Evolutionary conservation across 805 yeast species (phyloP).

Genomic region (Yamadazyma akitaensis): DNA sequence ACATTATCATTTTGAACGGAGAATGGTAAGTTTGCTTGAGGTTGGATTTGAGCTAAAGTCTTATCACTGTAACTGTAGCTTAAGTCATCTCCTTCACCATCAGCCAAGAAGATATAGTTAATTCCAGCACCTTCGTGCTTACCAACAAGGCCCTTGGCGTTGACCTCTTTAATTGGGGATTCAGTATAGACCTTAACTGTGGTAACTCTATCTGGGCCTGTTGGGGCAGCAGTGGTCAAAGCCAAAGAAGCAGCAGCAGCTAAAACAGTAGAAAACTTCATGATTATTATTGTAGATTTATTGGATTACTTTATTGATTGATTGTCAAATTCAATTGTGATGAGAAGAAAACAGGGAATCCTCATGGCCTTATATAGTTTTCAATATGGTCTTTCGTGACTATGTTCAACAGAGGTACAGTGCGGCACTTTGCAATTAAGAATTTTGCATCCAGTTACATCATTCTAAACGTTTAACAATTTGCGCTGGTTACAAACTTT

Average conservation of each 20-base stretch:
- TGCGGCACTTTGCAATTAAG: no score
- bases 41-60: not conserved
- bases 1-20: not conserved
- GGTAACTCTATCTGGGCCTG: not conserved
- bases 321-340: not conserved
- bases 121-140: slow-evolving; percentile 47
- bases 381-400: not conserved
- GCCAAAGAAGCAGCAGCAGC: slow-evolving; percentile 11
- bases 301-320: not conserved
- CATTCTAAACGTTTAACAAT: not conserved
- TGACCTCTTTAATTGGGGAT: not conserved
- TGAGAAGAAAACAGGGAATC: not conserved
- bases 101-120: slow-evolving; percentile 31
- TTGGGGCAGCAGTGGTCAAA: slow-evolving; percentile 4
- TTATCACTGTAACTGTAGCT: not conserved
- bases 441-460: not conserved
- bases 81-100: slow-evolving; percentile 15
- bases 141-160: slow-evolving; percentile 24
- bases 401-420: not conserved
- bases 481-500: not conserved
- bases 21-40: slow-evolving; percentile 2
- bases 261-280: slow-evolving; percentile 13
- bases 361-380: not conserved
- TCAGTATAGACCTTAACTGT: not conserved
- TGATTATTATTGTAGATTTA: not conserved